Percentiles rank a stretch among this genome's conserved stretches.
phyloP scores from a whole-genome alignment of 2,329 filamentous ascomycete species.

The Calycina herbarum region DNA sequence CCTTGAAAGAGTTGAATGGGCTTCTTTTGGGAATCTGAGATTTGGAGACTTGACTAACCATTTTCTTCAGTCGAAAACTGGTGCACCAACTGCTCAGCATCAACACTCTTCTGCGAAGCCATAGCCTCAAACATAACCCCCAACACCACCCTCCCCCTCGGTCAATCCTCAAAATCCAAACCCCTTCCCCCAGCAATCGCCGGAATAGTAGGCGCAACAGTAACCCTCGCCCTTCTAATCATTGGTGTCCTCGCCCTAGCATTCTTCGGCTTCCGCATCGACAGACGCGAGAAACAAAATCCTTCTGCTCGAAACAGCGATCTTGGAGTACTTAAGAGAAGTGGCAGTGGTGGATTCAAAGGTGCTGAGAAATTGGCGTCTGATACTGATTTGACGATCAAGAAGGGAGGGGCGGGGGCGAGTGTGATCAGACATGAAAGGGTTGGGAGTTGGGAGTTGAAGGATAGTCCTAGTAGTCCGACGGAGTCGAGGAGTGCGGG shows the following conservation, averaged over 20 bases:
- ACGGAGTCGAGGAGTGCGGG: background rate
- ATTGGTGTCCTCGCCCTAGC: conserved; percentile 19
- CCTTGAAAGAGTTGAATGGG: background rate
- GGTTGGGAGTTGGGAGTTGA: conserved; percentile 39
- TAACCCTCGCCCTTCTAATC: conserved; percentile 26
- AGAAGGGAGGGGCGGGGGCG: conserved; percentile 29
- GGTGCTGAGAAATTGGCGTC: conserved; percentile 34
- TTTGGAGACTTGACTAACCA: background rate
- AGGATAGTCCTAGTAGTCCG: conserved; percentile 18
- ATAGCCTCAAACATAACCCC: conserved; percentile 16
- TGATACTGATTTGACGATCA: conserved; percentile 34
- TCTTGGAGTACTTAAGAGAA: conserved; percentile 19
- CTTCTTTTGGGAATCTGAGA: background rate
- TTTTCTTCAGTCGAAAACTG: conserved; percentile 24
- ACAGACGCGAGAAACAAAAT: conserved; percentile 15
- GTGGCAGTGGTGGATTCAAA: conserved; percentile 35
- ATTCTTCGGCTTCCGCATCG: conserved; percentile 32
- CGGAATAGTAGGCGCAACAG: conserved; percentile 36
- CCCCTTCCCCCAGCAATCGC: conserved; percentile 24
- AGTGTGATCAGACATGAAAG: conserved; percentile 33
- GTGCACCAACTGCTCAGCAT: conserved; percentile 30
- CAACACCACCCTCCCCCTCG: background rate
- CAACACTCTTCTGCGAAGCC: conserved; percentile 33
- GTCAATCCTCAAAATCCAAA: background rate
- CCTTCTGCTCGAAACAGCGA: conserved; percentile 7